phyloP scores from a whole-genome alignment of 2,329 filamentous ascomycete species.

The Scytalidium sp. region DNA sequence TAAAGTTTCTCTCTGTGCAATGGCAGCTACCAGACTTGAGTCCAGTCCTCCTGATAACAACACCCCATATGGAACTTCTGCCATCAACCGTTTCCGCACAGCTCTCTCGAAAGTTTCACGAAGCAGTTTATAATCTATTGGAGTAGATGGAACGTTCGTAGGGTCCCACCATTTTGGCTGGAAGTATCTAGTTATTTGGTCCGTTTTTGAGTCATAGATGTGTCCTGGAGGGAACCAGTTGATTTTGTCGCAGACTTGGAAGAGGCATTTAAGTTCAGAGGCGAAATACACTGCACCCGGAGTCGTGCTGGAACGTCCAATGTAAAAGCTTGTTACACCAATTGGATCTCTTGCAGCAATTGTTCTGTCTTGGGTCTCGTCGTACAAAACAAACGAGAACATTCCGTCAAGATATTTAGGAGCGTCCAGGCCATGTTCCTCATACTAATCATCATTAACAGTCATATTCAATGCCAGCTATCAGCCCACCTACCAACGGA shows the following conservation, averaged over 20 bases:
- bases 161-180: constrained; percentile 91
- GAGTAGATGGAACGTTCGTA: constrained; percentile 70
- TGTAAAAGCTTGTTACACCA: constrained; percentile 95
- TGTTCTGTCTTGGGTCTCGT: constrained; percentile 89
- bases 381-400: constrained; percentile 99
- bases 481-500: constrained; percentile 66
- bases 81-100: constrained; percentile 96
- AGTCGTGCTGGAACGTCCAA: constrained; percentile 82
- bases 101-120: constrained; percentile 82
- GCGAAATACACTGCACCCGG: constrained; percentile 91
- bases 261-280: constrained; percentile 91
- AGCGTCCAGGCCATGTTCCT: constrained; percentile 87
- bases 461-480: not conserved
- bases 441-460: constrained; percentile 59
- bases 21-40: constrained; percentile 90
- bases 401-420: constrained; percentile 96
- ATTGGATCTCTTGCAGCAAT: constrained; percentile 95
- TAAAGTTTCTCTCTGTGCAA: constrained; percentile 89
- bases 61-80: constrained; percentile 96
- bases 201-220: constrained; percentile 91
- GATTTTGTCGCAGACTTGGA: constrained; percentile 93
- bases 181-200: constrained; percentile 82
- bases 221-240: constrained; percentile 93
- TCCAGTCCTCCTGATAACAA: constrained; percentile 92
- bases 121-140: constrained; percentile 79